Conservation (phyloP, 768 basidiomycete genomes). For the Tephrocybe sp. region DNA sequence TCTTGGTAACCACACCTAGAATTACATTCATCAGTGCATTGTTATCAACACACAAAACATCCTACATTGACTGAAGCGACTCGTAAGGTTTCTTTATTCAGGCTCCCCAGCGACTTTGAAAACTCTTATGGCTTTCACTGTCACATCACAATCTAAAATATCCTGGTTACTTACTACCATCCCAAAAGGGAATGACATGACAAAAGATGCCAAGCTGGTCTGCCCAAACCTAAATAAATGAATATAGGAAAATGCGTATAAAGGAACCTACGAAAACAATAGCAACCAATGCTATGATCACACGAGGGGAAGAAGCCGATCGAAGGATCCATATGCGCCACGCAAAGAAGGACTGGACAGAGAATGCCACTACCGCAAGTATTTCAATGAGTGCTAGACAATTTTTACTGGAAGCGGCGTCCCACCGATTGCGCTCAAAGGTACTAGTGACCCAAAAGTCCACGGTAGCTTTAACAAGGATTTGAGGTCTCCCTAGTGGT, state of each 20-base stretch:
- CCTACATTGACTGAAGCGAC: not conserved
- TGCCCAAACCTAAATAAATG: not conserved
- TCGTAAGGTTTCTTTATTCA: too few species aligned
- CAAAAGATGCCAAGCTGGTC: not conserved
- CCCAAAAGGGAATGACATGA: not conserved
- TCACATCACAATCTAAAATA: not conserved
- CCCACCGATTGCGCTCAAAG: not conserved
- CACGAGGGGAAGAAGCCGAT: not conserved
- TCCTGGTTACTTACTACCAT: not conserved
- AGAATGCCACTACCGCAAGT: not conserved
- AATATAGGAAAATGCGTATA: not conserved
- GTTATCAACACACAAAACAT: not conserved
- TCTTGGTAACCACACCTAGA: not conserved
- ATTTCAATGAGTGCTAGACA: too few species aligned
- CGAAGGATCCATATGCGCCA: conserved; percentile 1
- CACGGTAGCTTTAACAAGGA: not conserved
- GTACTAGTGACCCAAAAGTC: not conserved
- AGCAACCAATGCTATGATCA: not conserved
- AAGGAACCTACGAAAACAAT: not conserved
- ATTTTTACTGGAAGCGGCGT: not conserved
- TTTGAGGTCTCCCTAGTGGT: not conserved
- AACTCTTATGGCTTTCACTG: too few species aligned
- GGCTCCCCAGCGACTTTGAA: too few species aligned
- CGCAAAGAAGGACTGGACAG: not conserved
- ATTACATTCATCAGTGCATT: not conserved